Base-by-base conservation (phyloP, 306 rosid genomes). In the Cucurbita pepo region DNA sequence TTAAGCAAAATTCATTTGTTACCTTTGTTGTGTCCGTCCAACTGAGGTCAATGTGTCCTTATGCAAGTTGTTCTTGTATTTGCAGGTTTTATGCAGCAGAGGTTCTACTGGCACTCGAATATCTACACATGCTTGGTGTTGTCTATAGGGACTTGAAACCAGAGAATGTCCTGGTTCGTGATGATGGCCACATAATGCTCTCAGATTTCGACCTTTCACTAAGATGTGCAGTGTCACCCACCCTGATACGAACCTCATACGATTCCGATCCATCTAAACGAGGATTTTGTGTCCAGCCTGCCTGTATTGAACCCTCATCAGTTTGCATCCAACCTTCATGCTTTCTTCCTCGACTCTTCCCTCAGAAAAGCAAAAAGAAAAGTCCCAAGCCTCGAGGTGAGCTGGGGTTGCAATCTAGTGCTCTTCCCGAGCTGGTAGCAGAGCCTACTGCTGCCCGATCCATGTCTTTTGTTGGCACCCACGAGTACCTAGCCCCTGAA, bases 61-160 rank as follows among this genome's bases (percentile, higher is more conserved):
- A 16, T 21, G 40, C 77, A 75, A n/a, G 53, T 59, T 52, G 73
- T 70, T 71, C 73, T 77, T 57, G 14, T 60, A 5, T 65, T 55
- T 84, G 82, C 82, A 94, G 99, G 62, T 94, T 94, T 81, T 94
- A 94, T 83, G 99, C 99, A 8, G 99, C 99, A 8, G 99, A 94
- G 87, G 97, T 91, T 80, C 84, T 94, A 69, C 79, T 94, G 78
- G 99, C 99, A 58, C 91, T 94, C 19, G 99, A 94, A 77, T 94
- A 94, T 88, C 92, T 94, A 74, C 99, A 94, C 86, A 94, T 94
- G 99, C 97, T 94, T 62, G 99, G 99, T 69, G 97, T 94, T 74
- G 97, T 94, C 77, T 94, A 94, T 76, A 83, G 99, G 79, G 99
- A 94, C 91, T 86, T 94, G 22, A 94, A 94, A 83, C 99, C 99